Evolutionary conservation across 176 grass and related monocot genomes (phyloP), one percentile per base, ranked within the genome.

Genomic region (Musa acuminata): DNA sequence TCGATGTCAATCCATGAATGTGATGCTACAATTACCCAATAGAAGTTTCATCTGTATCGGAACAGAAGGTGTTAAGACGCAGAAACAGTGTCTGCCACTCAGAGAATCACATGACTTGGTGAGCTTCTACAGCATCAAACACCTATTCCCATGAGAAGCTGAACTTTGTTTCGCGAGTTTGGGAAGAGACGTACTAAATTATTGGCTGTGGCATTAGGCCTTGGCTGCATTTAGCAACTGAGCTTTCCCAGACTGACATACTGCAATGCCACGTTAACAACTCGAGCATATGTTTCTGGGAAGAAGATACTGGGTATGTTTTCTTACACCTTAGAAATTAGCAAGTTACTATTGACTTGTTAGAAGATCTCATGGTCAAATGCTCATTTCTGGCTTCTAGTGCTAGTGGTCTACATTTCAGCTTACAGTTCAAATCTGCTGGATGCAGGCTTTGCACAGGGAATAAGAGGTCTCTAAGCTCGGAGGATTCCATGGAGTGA

Each of bases 311-410:
- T 6, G 54, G 16, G 25, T 11, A 4, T 26, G 53, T 73, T 55
- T 72, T 55, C 11, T 55, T 54, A 55, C 23, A 14, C 12, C 21
- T 73, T 72, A 68, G 71, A n/a, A 13, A 55, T 3, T 52, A 53
- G 71, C 16, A 25, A 72, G 9, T 72, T 25, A 43, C 35, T 6
- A 12, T 71, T 71, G 71, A 55, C 51, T 72, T 55, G 20, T 62
- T 9, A 53, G 51, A 53, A 72, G 71, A 27, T 53, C 9, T 57
- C 52, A 9, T 73, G 72, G n/a, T 73, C 72, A 73, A 57, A 73
- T 73, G 72, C 12, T 55, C 72, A 53, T 8, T 6, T 73, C 55
- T 73, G 52, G 72, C 72, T 27, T 55, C 9, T 29, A 55, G 22
- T 27, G 19, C 22, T 8, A 29, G 23, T 73, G 17, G 52, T 10